phyloP scores from a whole-genome alignment of 371 early-diverging fungal genomes.

The Actinomortierella wolfii region DNA sequence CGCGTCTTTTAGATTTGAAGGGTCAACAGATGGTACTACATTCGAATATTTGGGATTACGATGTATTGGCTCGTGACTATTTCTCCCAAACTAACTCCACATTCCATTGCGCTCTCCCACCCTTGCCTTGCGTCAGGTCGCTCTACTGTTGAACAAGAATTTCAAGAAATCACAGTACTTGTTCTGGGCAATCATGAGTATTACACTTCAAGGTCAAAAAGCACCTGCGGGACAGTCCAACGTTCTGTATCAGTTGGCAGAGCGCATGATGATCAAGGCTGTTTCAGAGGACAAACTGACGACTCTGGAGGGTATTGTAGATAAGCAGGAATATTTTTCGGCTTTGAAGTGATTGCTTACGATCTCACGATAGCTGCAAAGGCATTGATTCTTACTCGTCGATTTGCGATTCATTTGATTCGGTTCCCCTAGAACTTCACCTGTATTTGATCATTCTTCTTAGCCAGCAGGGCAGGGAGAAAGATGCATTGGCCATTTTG shows the following conservation, averaged over 20 bases:
- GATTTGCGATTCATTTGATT: no score
- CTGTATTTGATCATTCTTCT: constrained; percentile 71
- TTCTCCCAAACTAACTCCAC: constrained; percentile 1
- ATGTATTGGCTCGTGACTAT: not conserved
- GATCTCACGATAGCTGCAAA: no score
- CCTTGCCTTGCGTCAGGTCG: constrained; percentile 55
- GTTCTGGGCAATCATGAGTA: constrained; percentile 88
- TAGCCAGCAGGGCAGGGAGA: constrained; percentile 60
- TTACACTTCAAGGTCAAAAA: constrained; percentile 62
- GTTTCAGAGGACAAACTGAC: constrained; percentile 66
- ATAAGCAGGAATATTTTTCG: constrained; percentile 12
- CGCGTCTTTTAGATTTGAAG: constrained; percentile 71
- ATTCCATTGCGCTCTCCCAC: not conserved
- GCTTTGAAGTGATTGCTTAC: no score
- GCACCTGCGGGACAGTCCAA: constrained; percentile 42
- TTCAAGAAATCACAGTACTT: constrained; percentile 80
- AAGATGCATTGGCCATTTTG: constrained; percentile 67
- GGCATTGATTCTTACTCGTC: no score
- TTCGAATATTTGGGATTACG: no score
- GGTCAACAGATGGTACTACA: constrained; percentile 69
- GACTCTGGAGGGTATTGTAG: constrained; percentile 58
- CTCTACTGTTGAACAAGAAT: constrained; percentile 79
- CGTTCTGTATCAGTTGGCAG: constrained; percentile 75
- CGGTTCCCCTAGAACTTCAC: constrained; percentile 55
- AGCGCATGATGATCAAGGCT: constrained; percentile 86